Evolutionary conservation across 371 early-diverging fungal species (phyloP).

Genomic region (Phascolomyces articulosus): DNA sequence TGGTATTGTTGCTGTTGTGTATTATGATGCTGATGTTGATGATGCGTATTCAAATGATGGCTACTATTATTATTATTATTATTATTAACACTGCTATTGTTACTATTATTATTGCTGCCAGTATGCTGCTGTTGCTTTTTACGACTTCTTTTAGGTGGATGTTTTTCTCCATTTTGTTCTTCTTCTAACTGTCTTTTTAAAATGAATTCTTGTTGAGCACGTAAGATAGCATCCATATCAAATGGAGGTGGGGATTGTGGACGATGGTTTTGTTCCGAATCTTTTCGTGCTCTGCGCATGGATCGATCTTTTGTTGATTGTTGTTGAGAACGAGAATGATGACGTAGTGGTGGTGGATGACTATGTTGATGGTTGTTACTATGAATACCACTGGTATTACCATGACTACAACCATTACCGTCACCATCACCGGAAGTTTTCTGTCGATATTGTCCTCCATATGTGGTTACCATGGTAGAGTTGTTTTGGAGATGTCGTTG

Average conservation of each 20-base stretch:
- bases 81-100: too few relatives aligned
- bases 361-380: too few relatives aligned
- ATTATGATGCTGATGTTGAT: not conserved
- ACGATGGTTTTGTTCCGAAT: not conserved
- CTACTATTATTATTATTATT: too few relatives aligned
- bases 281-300: not conserved
- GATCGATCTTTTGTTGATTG: not conserved
- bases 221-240: constrained; percentile 12
- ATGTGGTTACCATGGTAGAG: not conserved
- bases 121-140: not conserved
- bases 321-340: not conserved
- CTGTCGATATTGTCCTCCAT: not conserved
- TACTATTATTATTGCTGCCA: too few relatives aligned
- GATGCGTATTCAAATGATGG: not conserved
- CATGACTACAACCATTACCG: too few relatives aligned
- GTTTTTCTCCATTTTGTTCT: not conserved
- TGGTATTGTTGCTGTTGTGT: not conserved
- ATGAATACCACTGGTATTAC: too few relatives aligned
- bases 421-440: not conserved
- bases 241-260: constrained; percentile 11
- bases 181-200: constrained; percentile 5
- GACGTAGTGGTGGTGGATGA: too few relatives aligned
- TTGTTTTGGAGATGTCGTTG: constrained; percentile 1
- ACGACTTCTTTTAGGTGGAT: not conserved
- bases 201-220: constrained; percentile 14